Percentiles rank a stretch among this genome's conserved stretches.
Evolutionary conservation across 768 basidiomycete species (phyloP).

Genomic region (Megacollybia marginata): DNA sequence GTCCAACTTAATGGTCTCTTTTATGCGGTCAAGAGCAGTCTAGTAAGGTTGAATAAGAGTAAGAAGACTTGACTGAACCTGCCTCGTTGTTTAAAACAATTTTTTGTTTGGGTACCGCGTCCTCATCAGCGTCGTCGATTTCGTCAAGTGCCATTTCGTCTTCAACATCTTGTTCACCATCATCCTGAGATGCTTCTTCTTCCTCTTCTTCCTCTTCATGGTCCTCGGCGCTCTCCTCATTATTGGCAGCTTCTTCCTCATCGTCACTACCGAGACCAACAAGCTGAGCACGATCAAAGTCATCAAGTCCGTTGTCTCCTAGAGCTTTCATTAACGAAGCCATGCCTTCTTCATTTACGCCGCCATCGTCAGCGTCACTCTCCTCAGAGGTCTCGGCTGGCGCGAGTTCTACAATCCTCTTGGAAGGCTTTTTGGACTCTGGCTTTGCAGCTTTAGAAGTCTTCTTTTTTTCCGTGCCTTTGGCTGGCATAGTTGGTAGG

Average conservation of each 20-base stretch:
- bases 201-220: conserved; percentile 20
- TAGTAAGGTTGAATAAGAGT: conserved; percentile 17
- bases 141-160: conserved; percentile 62
- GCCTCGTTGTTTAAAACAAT: conserved; percentile 79
- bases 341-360: conserved; percentile 53
- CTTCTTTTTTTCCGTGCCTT: background rate
- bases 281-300: conserved; percentile 54
- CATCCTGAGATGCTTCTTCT: conserved; percentile 20
- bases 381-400: background rate
- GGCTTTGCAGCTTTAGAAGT: background rate
- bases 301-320: conserved; percentile 61
- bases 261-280: conserved; percentile 22
- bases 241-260: conserved; percentile 15
- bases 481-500: background rate
- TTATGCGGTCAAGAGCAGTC: conserved; percentile 77
- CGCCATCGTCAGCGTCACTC: conserved; percentile 31
- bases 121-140: conserved; percentile 67
- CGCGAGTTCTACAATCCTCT: background rate
- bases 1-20: conserved; percentile 69
- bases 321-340: conserved; percentile 45
- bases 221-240: conserved; percentile 17
- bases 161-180: conserved; percentile 28
- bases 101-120: conserved; percentile 76
- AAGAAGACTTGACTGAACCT: conserved; percentile 14
- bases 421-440: background rate